Base-by-base conservation (phyloP, 163 green algal species). In the Prototheca stagnorum region DNA sequence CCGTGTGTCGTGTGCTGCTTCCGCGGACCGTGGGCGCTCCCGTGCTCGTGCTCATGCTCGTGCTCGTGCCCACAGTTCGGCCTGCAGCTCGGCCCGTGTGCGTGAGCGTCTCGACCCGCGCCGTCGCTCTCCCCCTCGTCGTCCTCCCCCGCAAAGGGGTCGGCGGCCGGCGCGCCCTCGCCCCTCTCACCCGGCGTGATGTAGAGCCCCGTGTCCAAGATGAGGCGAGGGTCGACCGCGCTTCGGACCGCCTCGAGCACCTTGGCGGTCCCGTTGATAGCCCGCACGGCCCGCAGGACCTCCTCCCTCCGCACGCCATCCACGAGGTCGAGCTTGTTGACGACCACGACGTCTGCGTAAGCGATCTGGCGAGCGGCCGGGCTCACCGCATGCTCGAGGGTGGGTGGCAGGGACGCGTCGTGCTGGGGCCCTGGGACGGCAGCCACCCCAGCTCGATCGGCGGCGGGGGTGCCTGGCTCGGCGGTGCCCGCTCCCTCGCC, bases 311-410 rank as follows among this genome's bases (percentile, higher is more conserved):
- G 62, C 36, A 87, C 51, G 53, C 91, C 81, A 75, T 84, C 59
- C 28, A 44, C 1, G 26, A 41, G 4, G 25, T 7, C 4, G 37
- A 82, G 69, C 74, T 92, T 94, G 62, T 92, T 92, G 6, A 89
- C 54, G 41, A 93, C 52, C 24, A 93, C 61, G 4, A 88, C 61
- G 56, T 94, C 81, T 5, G 80, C 83, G 49, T 85, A 87, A 1
- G 80, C 81, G 1, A 92, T 50, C 61, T 84, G 77, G 58, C 80
- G 68, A 55, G 85, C 72, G 19, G 82, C 84, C 63, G 90, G 80
- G 51, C 88, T 89, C 5, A 78, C 66, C 20, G 36, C 51, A n/a
- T n/a, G n/a, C n/a, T n/a, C n/a, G n/a, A n/a, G n/a, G n/a, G n/a
- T n/a, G n/a, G n/a, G n/a, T n/a, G n/a, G n/a, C n/a, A n/a, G n/a